These are phyloP conservation scores for Stevia rebaudiana DNA, from an alignment of 140 eudicot species.

Conservation along the genomic window DNA sequence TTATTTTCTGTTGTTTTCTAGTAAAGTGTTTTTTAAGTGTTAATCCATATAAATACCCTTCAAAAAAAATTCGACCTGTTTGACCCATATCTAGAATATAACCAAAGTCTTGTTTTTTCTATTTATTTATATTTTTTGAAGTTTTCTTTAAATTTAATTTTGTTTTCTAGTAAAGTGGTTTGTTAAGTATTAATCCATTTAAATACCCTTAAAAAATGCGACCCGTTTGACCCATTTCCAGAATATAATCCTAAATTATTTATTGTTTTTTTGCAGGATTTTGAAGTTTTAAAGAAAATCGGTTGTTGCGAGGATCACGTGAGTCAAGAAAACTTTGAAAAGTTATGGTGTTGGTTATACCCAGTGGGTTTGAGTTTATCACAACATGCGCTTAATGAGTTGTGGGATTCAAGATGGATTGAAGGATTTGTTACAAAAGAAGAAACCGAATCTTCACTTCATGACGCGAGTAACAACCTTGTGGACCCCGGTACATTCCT, in stretches of 20 bases:
- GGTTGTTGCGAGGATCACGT: slow-evolving; percentile 66
- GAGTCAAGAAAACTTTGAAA: slow-evolving; percentile 69
- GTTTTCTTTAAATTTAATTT: too few relatives aligned
- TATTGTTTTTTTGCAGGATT: slow-evolving; percentile 49
- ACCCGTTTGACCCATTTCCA: background rate
- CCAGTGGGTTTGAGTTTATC: slow-evolving; percentile 87
- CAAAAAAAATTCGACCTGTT: background rate
- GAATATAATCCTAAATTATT: slow-evolving; percentile 4
- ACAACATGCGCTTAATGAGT: slow-evolving; percentile 42
- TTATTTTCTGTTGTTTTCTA: too few relatives aligned
- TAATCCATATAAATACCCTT: slow-evolving; percentile 1
- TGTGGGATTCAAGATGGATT: slow-evolving; percentile 88
- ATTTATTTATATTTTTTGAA: too few relatives aligned
- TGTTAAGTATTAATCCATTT: background rate
- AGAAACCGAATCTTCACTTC: slow-evolving; percentile 84
- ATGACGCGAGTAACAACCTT: slow-evolving; percentile 48
- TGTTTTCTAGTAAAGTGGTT: background rate
- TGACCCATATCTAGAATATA: background rate
- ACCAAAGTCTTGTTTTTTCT: too few relatives aligned
- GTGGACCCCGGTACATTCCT: slow-evolving; percentile 88
- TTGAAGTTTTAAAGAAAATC: slow-evolving; percentile 65
- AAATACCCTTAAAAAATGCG: background rate
- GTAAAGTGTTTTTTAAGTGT: background rate
- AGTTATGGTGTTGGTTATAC: slow-evolving; percentile 89
- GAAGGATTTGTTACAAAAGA: slow-evolving; percentile 88